Conservation (phyloP, 495 filamentous ascomycete species). For the Pseudoneurospora amorphoporcata region DNA sequence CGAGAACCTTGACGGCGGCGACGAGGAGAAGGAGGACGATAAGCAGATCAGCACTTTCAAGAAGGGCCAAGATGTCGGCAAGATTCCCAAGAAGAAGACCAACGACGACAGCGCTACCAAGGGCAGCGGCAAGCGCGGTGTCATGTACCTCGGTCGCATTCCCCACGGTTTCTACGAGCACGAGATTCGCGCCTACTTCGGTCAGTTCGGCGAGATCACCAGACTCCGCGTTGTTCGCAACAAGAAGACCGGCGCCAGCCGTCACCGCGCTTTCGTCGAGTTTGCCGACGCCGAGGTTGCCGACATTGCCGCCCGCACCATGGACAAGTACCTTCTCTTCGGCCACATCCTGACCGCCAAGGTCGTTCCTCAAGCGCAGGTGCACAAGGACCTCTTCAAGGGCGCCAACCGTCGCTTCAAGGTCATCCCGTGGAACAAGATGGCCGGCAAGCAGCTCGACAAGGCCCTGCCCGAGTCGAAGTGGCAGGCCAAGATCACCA, state of each 20-base stretch:
- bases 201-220: slow-evolving; percentile 83
- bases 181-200: slow-evolving; percentile 88
- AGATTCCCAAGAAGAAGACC: slow-evolving; percentile 49
- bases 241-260: slow-evolving; percentile 72
- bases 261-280: slow-evolving; percentile 90
- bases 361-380: slow-evolving; percentile 59
- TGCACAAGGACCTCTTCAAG: slow-evolving; percentile 74
- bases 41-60: slow-evolving; percentile 38
- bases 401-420: slow-evolving; percentile 86
- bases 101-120: slow-evolving; percentile 36
- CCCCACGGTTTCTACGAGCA: slow-evolving; percentile 95
- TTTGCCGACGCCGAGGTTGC: slow-evolving; percentile 71
- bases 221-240: slow-evolving; percentile 83
- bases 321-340: slow-evolving; percentile 96
- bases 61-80: slow-evolving; percentile 49
- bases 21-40: slow-evolving; percentile 48
- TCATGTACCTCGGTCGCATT: slow-evolving; percentile 81
- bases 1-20: slow-evolving; percentile 72
- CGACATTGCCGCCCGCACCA: slow-evolving; percentile 80
- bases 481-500: slow-evolving; percentile 63
- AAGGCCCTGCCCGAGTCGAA: slow-evolving; percentile 54
- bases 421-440: slow-evolving; percentile 69
- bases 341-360: slow-evolving; percentile 85
- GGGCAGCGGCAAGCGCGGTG: slow-evolving; percentile 50
- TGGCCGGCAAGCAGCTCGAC: slow-evolving; percentile 64